A percentile compares a stretch with the other conserved stretches of the same genome.
phyloP scores from a whole-genome alignment of 306 rosid species.

The Notholithocarpus densiflorus region DNA sequence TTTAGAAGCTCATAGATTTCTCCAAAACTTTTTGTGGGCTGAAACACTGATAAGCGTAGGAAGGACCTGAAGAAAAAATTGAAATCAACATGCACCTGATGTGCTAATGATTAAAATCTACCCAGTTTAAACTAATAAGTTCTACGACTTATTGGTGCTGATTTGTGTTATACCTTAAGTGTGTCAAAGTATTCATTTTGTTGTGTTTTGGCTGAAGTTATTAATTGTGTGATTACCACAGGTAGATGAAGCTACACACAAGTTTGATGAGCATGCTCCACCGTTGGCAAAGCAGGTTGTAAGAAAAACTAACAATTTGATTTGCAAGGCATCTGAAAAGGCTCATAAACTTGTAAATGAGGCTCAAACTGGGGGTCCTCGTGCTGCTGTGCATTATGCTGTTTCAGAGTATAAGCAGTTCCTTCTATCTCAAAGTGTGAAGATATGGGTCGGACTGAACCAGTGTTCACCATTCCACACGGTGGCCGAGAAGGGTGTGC shows the following conservation, averaged over 20 bases:
- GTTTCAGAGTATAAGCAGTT: conserved; percentile 53
- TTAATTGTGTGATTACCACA: conserved; percentile 18
- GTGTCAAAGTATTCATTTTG: background rate
- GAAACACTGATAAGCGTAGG: background rate
- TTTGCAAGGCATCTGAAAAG: conserved; percentile 30
- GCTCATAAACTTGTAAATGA: conserved; percentile 37
- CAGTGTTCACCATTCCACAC: conserved; percentile 43
- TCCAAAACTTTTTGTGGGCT: background rate
- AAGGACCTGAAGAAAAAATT: background rate
- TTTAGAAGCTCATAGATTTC: background rate
- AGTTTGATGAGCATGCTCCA: conserved; percentile 66
- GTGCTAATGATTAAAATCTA: background rate
- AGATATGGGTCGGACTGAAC: conserved; percentile 50
- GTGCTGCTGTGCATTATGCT: conserved; percentile 51
- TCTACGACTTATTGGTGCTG: background rate
- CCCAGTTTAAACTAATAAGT: background rate
- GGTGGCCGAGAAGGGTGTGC: conserved; percentile 48
- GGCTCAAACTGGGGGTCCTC: conserved; percentile 58
- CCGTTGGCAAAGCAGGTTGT: conserved; percentile 48
- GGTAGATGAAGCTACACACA: conserved; percentile 56
- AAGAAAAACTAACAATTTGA: conserved; percentile 21
- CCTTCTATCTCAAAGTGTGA: conserved; percentile 39
- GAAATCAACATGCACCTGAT: background rate
- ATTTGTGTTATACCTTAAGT: background rate
- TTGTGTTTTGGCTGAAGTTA: background rate